Conservation (phyloP, 164 flowering plant genomes). For the Liquidambar formosana region DNA sequence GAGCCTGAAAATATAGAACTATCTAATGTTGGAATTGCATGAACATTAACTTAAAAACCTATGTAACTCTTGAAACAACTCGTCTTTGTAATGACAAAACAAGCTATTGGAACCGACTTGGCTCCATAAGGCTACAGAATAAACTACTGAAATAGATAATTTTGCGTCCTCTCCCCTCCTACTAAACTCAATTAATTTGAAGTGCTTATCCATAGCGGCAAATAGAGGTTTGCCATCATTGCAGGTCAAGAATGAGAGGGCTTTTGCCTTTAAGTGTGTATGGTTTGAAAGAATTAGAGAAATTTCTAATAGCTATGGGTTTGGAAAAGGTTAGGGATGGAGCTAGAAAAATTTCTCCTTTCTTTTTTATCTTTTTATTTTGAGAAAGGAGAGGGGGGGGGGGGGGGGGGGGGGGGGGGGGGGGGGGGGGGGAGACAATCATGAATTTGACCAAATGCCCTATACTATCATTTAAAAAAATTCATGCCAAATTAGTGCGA, state of each 20-base stretch:
- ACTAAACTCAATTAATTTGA: neutral
- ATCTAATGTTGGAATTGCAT: neutral
- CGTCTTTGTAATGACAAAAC: neutral
- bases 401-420: too few species aligned
- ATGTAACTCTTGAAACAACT: neutral
- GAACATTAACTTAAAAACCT: neutral
- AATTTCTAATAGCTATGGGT: neutral
- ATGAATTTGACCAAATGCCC: too few species aligned
- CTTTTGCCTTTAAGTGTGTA: neutral
- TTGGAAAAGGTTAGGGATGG: too few species aligned
- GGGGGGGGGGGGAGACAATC: too few species aligned
- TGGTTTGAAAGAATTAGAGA: neutral
- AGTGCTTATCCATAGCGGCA: neutral
- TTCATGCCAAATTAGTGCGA: too few species aligned
- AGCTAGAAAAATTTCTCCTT: too few species aligned
- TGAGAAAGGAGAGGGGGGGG: too few species aligned
- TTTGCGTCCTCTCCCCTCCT: neutral
- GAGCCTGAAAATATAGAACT: constrained; percentile 55
- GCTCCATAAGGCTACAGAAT: neutral
- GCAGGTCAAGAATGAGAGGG: neutral
- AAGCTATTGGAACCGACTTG: neutral
- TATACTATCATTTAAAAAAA: too few species aligned
- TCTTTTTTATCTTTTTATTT: too few species aligned
- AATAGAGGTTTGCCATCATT: neutral
- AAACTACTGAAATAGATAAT: neutral